phyloP scores from a whole-genome alignment of 371 early-diverging fungal species.

The Mucor lusitanicus region DNA sequence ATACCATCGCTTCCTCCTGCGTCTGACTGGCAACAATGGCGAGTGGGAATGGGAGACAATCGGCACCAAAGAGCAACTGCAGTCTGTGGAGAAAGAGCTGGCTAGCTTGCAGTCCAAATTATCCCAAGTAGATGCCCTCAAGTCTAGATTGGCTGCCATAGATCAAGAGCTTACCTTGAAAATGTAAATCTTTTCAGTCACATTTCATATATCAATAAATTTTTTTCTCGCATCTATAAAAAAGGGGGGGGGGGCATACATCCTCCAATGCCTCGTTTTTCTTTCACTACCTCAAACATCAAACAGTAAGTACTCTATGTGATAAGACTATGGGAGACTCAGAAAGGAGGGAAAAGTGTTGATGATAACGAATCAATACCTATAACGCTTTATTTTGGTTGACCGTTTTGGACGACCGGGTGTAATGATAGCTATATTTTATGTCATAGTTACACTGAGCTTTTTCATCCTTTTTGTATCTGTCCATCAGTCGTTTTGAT shows the following conservation, averaged over 20 bases:
- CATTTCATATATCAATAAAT: conserved; percentile 2
- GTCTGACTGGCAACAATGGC: conserved; percentile 73
- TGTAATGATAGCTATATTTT: conserved; percentile 32
- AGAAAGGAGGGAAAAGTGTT: conserved; percentile 9
- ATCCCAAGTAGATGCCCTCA: conserved; percentile 69
- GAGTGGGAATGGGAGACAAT: conserved; percentile 79
- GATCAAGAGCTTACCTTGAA: conserved; percentile 62
- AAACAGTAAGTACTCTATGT: conserved; percentile 12
- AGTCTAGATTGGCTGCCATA: conserved; percentile 69
- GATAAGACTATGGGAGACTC: not conserved
- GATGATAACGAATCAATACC: conserved; percentile 30
- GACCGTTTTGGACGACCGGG: conserved; percentile 37
- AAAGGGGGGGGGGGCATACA: too few species aligned
- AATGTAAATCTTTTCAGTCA: conserved; percentile 11
- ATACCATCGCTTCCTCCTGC: conserved; percentile 81
- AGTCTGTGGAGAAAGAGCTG: conserved; percentile 85
- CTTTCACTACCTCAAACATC: not conserved
- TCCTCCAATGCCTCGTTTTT: not conserved
- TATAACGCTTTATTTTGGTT: conserved; percentile 34
- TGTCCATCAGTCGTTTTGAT: not conserved
- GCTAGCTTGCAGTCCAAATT: conserved; percentile 72
- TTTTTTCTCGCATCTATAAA: conserved; percentile 10
- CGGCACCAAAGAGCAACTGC: conserved; percentile 74
- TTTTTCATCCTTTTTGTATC: not conserved
- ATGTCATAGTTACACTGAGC: conserved; percentile 47